Evolutionary conservation across 495 filamentous ascomycete species (phyloP), one percentile per base, ranked within the genome.

Genomic region (Cryomyces antarcticus): DNA sequence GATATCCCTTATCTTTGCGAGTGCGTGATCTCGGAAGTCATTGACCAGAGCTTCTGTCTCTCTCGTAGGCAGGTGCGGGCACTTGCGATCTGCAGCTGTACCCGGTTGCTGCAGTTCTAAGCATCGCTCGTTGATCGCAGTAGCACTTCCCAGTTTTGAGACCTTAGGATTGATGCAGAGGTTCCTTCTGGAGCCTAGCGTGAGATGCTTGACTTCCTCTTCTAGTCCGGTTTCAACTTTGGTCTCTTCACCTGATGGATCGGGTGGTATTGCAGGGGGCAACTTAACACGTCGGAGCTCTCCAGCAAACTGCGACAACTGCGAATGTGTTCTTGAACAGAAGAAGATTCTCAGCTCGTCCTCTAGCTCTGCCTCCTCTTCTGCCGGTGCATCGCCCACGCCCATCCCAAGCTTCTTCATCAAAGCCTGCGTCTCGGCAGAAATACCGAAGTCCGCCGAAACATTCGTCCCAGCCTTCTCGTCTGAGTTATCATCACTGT

Each of bases 81-180:
- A 97, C 53, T 74, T 81, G 35, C 71, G 69, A 7, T 80, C 67
- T 46, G 71, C 66, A 0, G 78, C 62, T 36, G 72, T 77, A 28
- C 65, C 64, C 1, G 81, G 64, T 56, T 93, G 77, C 51, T 97
- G 89, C 24, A 96, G 63, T 39, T 96, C 88, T 27, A 92, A 62
- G 55, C 89, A 97, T n/a, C 80, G 66, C 60, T 96, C 89, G 51
- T 96, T 97, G 60, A 97, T 94, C 7, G 86, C 84, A 0, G 80
- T 78, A 12, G 77, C 62, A 48, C 71, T 82, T 1, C 69, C 70
- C 7, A 95, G 69, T 13, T 69, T 72, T 35, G 66, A 63, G 11
- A 97, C 88, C 28, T 73, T 72, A 4, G 80, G 69, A 51, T 96
- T 94, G 53, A 96, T 94, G 58, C 89, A 97, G 3, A 97, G 66